Conservation (phyloP, 1,139 yeast genomes). For the Yamadazyma sp. region DNA sequence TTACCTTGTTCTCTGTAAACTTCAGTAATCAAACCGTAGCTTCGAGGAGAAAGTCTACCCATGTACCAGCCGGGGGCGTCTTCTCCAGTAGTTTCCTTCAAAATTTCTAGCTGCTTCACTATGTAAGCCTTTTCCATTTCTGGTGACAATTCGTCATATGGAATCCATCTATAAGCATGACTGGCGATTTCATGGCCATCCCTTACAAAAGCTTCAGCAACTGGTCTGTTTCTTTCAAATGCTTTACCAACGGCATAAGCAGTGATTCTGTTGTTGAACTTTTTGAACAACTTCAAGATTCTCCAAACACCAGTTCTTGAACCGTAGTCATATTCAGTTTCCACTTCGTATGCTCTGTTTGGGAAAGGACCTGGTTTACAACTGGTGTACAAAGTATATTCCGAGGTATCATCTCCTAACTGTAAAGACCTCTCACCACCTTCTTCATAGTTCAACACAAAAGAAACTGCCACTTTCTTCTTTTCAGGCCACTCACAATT, state of each 20-base stretch:
- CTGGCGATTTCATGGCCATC: conserved; percentile 41
- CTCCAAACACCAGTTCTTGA: conserved; percentile 37
- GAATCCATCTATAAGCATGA: conserved; percentile 39
- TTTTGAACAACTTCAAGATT: conserved; percentile 28
- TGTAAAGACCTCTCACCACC: conserved; percentile 34
- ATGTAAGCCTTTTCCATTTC: conserved; percentile 20
- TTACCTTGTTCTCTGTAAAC: conserved; percentile 16
- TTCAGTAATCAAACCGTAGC: conserved; percentile 17
- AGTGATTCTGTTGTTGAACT: conserved; percentile 26
- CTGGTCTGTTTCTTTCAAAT: conserved; percentile 26
- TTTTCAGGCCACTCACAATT: conserved; percentile 33
- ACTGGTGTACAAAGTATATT: conserved; percentile 20
- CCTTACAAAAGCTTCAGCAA: conserved; percentile 30
- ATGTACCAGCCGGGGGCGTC: conserved; percentile 18
- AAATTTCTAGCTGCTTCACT: conserved; percentile 15
- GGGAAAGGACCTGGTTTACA: conserved; percentile 18
- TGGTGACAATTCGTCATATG: conserved; percentile 22
- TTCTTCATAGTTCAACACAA: conserved; percentile 36
- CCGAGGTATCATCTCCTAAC: conserved; percentile 33
- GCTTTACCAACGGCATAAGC: conserved; percentile 41
- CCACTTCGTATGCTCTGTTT: conserved; percentile 20
- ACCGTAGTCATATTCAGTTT: conserved; percentile 32
- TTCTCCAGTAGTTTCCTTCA: conserved; percentile 16
- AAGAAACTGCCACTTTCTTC: conserved; percentile 30
- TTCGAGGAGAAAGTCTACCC: conserved; percentile 20